phyloP scores from a whole-genome alignment of 176 grass and related monocot species.

The Oryza meridionalis region DNA sequence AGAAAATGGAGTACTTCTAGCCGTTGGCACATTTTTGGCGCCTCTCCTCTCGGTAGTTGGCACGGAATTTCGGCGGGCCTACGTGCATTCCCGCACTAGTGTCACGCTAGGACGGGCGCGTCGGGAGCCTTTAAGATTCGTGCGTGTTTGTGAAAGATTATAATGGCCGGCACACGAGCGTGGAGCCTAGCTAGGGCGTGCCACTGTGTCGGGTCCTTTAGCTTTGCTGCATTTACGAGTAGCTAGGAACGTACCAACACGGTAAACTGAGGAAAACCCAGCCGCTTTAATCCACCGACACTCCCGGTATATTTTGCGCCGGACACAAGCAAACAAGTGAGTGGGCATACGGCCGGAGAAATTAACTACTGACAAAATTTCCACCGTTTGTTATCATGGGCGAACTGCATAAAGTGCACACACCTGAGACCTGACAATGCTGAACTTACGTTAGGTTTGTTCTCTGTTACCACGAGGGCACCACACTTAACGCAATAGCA shows the following conservation, averaged over 20 bases:
- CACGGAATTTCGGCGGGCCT: slow-evolving; percentile 7
- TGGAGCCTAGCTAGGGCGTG: slow-evolving; percentile 10
- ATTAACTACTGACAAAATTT: background rate
- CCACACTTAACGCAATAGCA: background rate
- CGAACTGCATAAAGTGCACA: background rate
- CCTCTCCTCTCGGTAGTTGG: slow-evolving; percentile 2
- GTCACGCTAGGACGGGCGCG: background rate
- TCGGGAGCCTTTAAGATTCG: slow-evolving; percentile 24
- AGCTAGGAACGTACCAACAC: background rate
- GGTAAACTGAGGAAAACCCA: background rate
- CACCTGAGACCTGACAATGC: background rate
- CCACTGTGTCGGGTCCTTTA: slow-evolving; percentile 1
- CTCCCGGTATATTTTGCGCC: background rate
- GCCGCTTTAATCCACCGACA: slow-evolving; percentile 11
- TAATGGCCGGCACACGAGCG: slow-evolving; percentile 23
- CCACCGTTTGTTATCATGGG: background rate
- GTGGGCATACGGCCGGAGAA: background rate
- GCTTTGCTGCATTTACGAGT: slow-evolving; percentile 11
- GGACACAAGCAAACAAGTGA: background rate
- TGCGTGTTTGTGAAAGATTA: background rate
- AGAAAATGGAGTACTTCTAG: slow-evolving; percentile 2
- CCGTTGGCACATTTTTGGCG: slow-evolving; percentile 29
- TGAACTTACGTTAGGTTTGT: background rate
- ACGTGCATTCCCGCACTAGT: background rate
- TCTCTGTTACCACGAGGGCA: background rate